A percentile compares a stretch with the other conserved stretches of the same genome.
Evolutionary conservation across 2,329 filamentous ascomycete genomes (phyloP).

Genomic region (Niveomyces coronatus): DNA sequence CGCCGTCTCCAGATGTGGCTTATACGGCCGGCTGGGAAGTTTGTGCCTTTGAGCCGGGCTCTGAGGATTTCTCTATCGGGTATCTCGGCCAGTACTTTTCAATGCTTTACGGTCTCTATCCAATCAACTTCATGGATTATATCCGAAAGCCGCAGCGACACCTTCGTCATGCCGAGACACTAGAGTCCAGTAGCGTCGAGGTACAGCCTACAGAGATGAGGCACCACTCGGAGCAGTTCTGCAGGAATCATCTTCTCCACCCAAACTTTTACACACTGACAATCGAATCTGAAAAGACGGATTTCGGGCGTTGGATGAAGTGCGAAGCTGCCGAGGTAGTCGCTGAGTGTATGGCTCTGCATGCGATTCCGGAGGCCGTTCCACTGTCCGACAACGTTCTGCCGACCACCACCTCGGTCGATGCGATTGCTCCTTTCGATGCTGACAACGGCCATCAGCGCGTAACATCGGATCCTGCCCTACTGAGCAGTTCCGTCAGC

Average conservation of each 20-base stretch:
- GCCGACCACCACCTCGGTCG: conserved; percentile 14
- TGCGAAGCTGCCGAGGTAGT: conserved; percentile 72
- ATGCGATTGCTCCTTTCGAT: conserved; percentile 13
- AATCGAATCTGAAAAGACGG: conserved; percentile 67
- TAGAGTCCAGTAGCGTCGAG: conserved; percentile 62
- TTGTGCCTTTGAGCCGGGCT: conserved; percentile 48
- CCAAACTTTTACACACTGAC: conserved; percentile 78
- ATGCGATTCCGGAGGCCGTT: conserved; percentile 22
- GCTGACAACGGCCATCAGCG: conserved; percentile 19
- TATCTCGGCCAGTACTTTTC: conserved; percentile 70
- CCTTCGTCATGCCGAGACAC: conserved; percentile 60
- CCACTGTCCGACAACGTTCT: conserved; percentile 16
- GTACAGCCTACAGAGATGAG: conserved; percentile 70
- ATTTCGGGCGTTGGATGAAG: conserved; percentile 68
- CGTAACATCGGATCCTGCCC: conserved; percentile 23
- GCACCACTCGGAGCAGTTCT: conserved; percentile 63
- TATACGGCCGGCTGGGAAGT: conserved; percentile 48
- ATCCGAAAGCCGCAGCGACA: conserved; percentile 74
- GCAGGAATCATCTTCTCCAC: conserved; percentile 63
- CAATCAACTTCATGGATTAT: conserved; percentile 79
- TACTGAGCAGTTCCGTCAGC: conserved; percentile 30
- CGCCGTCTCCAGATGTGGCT: conserved; percentile 29
- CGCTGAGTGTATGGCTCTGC: conserved; percentile 67
- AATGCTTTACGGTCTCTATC: conserved; percentile 72
- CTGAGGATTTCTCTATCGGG: conserved; percentile 51